These are phyloP conservation scores for Bruguiera parviflora DNA, from an alignment of 345 rosid genomes.

Conservation along the genomic window DNA sequence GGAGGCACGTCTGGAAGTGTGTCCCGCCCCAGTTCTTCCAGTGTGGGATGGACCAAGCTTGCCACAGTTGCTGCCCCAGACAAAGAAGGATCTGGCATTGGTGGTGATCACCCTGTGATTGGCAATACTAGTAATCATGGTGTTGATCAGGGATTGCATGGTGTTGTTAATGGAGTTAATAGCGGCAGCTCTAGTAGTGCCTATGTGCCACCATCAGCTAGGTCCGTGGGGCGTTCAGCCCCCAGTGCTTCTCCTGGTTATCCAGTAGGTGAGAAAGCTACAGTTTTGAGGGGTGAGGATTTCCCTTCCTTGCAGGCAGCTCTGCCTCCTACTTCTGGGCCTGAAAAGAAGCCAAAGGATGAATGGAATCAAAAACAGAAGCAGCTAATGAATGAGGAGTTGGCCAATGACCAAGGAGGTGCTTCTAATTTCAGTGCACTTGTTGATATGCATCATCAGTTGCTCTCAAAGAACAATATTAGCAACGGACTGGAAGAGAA, in stretches of 20 bases:
- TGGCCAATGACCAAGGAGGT: slow-evolving; percentile 38
- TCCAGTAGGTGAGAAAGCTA: slow-evolving; percentile 46
- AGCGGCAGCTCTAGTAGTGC: slow-evolving; percentile 35
- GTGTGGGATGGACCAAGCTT: slow-evolving; percentile 93
- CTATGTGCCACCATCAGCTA: slow-evolving; percentile 48
- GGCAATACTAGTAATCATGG: slow-evolving; percentile 11
- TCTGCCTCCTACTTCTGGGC: slow-evolving; percentile 46
- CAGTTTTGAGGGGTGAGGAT: slow-evolving; percentile 87
- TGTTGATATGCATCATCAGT: slow-evolving; percentile 62
- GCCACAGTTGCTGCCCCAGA: slow-evolving; percentile 49
- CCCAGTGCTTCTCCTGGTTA: slow-evolving; percentile 31
- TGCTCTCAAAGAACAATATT: slow-evolving; percentile 41
- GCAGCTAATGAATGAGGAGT: slow-evolving; percentile 44
- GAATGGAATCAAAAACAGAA: slow-evolving; percentile 60
- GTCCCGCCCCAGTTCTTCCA: slow-evolving; percentile 69
- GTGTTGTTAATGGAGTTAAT: slow-evolving; percentile 42
- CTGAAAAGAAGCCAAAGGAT: slow-evolving; percentile 76
- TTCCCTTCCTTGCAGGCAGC: slow-evolving; percentile 87
- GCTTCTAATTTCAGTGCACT: slow-evolving; percentile 33
- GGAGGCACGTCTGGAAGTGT: slow-evolving; percentile 72
- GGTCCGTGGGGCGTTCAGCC: slow-evolving; percentile 30
- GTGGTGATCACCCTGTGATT: slow-evolving; percentile 19
- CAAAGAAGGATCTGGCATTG: slow-evolving; percentile 38
- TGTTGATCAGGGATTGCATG: slow-evolving; percentile 36
- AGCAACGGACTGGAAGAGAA: slow-evolving; percentile 39